A percentile compares a stretch with the other conserved stretches of the same genome.
phyloP scores from a whole-genome alignment of 345 rosid genomes.

The Eucalyptus tenuipes region DNA sequence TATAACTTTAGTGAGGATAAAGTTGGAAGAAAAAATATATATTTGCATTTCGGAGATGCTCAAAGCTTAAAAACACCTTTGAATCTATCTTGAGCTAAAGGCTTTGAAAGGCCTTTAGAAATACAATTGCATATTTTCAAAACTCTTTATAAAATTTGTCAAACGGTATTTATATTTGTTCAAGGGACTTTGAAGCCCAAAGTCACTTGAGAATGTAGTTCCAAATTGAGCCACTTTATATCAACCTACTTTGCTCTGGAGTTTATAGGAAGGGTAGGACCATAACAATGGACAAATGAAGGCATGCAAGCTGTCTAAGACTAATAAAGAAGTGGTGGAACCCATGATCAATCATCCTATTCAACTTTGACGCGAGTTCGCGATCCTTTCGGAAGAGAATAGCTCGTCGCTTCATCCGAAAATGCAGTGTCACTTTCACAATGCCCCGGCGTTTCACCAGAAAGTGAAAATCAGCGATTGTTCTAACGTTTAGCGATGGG shows the following conservation, averaged over 20 bases:
- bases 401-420: neutral
- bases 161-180: too few relatives aligned
- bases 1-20: too few relatives aligned
- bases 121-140: accelerated
- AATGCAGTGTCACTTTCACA: neutral
- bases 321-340: neutral
- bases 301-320: neutral
- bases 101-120: too few relatives aligned
- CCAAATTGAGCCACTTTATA: too few relatives aligned
- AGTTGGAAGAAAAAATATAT: too few relatives aligned
- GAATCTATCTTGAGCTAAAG: too few relatives aligned
- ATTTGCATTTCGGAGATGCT: too few relatives aligned
- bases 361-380: neutral
- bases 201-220: too few relatives aligned
- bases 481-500: neutral
- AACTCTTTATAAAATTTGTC: too few relatives aligned
- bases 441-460: neutral
- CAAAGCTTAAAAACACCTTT: too few relatives aligned
- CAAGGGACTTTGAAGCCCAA: too few relatives aligned
- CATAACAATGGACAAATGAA: neutral
- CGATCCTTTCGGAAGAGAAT: neutral
- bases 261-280: neutral
- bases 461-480: neutral
- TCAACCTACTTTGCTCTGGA: neutral
- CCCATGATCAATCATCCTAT: neutral